These are phyloP conservation scores for Oxyria digyna DNA, from an alignment of 148 eudicot genomes.

Conservation along the genomic window DNA sequence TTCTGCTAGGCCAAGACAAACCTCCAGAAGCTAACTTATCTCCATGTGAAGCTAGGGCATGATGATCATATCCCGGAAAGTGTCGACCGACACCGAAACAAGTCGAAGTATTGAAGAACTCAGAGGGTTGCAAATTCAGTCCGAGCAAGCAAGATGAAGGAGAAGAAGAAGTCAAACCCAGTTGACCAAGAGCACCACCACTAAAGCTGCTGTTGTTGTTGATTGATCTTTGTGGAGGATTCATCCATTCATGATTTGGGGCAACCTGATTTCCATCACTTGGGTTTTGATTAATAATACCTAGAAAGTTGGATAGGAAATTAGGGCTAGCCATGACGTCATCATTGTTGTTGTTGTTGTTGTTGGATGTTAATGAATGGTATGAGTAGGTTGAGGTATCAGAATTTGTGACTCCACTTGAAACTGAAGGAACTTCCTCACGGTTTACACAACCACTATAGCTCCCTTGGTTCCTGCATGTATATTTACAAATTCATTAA, in stretches of 20 bases:
- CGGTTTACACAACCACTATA: not conserved
- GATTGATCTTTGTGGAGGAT: conserved; percentile 1
- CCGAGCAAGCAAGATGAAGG: not conserved
- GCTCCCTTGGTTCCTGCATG: conserved; percentile 9
- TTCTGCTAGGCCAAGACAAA: conserved; percentile 5
- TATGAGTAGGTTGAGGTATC: conserved; percentile 5
- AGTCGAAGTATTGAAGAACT: not conserved
- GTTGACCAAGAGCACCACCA: conserved; percentile 6
- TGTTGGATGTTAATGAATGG: not conserved
- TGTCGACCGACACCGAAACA: conserved; percentile 1
- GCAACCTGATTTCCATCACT: not conserved
- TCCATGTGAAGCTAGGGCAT: not conserved
- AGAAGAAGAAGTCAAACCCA: conserved; percentile 5
- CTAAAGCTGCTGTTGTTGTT: conserved; percentile 2
- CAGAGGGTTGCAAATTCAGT: not conserved
- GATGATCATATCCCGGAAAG: not conserved
- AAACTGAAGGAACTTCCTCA: conserved; percentile 1
- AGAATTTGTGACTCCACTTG: not conserved
- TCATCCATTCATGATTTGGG: not conserved
- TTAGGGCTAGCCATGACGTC: conserved; percentile 8
- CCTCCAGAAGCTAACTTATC: not conserved
- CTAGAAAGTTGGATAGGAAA: conserved; percentile 7
- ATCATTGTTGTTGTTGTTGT: conserved; percentile 1
- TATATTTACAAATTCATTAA: not conserved
- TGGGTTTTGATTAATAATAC: not conserved